phyloP scores from a whole-genome alignment of 2,329 filamentous ascomycete genomes.

The Aspergillus quadricinctus region DNA sequence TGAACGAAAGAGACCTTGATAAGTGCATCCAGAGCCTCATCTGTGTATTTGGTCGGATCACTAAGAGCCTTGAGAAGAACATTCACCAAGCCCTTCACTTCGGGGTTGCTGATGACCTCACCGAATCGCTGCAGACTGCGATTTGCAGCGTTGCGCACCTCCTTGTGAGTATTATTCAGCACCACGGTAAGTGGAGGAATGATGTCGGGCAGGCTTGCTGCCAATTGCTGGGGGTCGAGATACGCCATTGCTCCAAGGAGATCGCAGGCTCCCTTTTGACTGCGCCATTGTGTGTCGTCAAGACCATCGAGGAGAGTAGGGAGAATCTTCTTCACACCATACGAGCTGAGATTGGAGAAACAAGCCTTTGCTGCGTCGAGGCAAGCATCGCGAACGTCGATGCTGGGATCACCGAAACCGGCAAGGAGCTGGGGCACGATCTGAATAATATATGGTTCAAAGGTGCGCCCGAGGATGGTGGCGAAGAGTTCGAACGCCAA shows the following conservation, averaged over 20 bases:
- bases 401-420: slow-evolving; percentile 82
- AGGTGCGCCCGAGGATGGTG: slow-evolving; percentile 76
- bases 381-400: slow-evolving; percentile 88
- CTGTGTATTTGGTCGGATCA: slow-evolving; percentile 94
- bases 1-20: slow-evolving; percentile 99
- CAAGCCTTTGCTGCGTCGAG: slow-evolving; percentile 90
- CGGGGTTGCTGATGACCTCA: slow-evolving; percentile 96
- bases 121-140: slow-evolving; percentile 96
- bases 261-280: slow-evolving; percentile 96
- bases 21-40: slow-evolving; percentile 85
- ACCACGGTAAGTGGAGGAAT: slow-evolving; percentile 93
- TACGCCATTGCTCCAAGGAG: slow-evolving; percentile 98
- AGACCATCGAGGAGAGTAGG: slow-evolving; percentile 87
- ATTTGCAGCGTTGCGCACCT: slow-evolving; percentile 87
- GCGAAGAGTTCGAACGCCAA: slow-evolving; percentile 89
- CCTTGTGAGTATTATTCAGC: slow-evolving; percentile 96
- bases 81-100: slow-evolving; percentile 87
- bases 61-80: slow-evolving; percentile 94
- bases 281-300: slow-evolving; percentile 94
- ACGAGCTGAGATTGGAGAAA: slow-evolving; percentile 89
- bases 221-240: slow-evolving; percentile 89
- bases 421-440: slow-evolving; percentile 85
- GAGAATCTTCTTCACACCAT: slow-evolving; percentile 89
- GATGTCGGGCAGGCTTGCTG: slow-evolving; percentile 87
- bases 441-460: slow-evolving; percentile 95